A percentile compares a stretch with the other conserved stretches of the same genome.
These are phyloP conservation scores for Phyllachora maydis DNA, from an alignment of 2,329 filamentous ascomycete genomes.

Conservation along the genomic window DNA sequence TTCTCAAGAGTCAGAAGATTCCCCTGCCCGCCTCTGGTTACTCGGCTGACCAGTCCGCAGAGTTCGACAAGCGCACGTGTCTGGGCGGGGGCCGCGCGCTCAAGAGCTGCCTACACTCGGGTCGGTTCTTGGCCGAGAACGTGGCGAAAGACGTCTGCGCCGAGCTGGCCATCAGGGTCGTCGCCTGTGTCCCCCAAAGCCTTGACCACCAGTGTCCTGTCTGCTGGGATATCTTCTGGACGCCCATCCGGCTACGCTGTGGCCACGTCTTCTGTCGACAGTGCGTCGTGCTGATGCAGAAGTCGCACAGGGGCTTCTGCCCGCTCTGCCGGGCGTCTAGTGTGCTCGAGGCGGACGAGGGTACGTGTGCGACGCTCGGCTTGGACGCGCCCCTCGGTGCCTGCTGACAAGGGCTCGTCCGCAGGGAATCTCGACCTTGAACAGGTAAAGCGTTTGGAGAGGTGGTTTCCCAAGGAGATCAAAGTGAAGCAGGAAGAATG, in stretches of 20 bases:
- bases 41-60: constrained; percentile 14
- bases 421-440: constrained; percentile 46
- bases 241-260: constrained; percentile 59
- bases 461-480: constrained; percentile 54
- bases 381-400: no score
- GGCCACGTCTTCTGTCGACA: constrained; percentile 66
- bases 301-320: constrained; percentile 44
- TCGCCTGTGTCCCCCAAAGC: constrained; percentile 59
- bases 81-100: constrained; percentile 46
- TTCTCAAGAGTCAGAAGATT: constrained; percentile 50
- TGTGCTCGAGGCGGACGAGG: constrained; percentile 47
- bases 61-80: constrained; percentile 73
- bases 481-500: constrained; percentile 47
- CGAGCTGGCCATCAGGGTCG: constrained; percentile 50
- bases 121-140: constrained; percentile 39
- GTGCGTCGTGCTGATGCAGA: constrained; percentile 64
- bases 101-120: constrained; percentile 33
- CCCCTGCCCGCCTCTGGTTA: constrained; percentile 1
- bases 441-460: constrained; percentile 47
- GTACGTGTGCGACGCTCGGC: no score
- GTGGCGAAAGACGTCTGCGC: constrained; percentile 60
- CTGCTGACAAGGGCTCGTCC: no score
- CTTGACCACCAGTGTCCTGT: constrained; percentile 71
- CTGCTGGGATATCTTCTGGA: constrained; percentile 60
- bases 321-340: constrained; percentile 57